Percentiles rank a stretch among this genome's conserved stretches.
Evolutionary conservation across 1,284 basidiomycete species (phyloP).

Genomic region (Naganishia cerealis): DNA sequence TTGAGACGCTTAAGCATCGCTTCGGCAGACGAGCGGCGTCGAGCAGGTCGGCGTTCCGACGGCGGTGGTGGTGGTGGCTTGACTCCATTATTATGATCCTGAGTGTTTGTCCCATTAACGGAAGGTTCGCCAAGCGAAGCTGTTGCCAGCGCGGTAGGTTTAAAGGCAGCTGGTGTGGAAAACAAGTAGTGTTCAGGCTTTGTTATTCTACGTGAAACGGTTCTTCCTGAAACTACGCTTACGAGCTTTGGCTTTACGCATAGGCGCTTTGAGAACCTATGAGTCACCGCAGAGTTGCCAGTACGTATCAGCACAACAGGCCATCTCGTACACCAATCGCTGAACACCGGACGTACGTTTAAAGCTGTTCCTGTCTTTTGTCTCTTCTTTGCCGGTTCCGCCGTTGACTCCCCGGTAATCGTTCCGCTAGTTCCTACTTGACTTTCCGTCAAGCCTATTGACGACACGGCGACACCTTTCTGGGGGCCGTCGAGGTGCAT

Average conservation of each 20-base stretch:
- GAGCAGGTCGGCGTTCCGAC: constrained; percentile 45
- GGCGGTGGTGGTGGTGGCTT: constrained; percentile 47
- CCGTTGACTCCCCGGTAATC: background rate
- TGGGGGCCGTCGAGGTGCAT: background rate
- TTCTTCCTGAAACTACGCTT: constrained; percentile 8
- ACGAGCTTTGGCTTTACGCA: constrained; percentile 34
- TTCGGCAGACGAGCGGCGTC: constrained; percentile 43
- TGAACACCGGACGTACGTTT: background rate
- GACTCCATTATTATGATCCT: constrained; percentile 35
- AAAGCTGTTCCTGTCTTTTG: constrained; percentile 18
- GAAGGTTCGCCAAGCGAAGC: constrained; percentile 37
- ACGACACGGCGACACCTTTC: background rate
- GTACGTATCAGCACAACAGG: background rate
- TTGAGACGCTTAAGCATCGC: constrained; percentile 40
- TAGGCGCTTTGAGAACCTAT: constrained; percentile 20
- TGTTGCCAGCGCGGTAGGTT: constrained; percentile 41
- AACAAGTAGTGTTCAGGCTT: background rate
- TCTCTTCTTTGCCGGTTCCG: constrained; percentile 27
- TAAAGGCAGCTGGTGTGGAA: constrained; percentile 39
- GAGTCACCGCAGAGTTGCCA: background rate
- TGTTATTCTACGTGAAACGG: background rate
- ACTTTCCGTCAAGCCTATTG: background rate
- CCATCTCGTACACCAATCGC: background rate
- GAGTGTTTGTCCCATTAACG: constrained; percentile 39
- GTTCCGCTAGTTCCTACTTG: background rate